phyloP scores from a whole-genome alignment of 108 stramenopile genomes.

The Pseudonitzschia pungens region DNA sequence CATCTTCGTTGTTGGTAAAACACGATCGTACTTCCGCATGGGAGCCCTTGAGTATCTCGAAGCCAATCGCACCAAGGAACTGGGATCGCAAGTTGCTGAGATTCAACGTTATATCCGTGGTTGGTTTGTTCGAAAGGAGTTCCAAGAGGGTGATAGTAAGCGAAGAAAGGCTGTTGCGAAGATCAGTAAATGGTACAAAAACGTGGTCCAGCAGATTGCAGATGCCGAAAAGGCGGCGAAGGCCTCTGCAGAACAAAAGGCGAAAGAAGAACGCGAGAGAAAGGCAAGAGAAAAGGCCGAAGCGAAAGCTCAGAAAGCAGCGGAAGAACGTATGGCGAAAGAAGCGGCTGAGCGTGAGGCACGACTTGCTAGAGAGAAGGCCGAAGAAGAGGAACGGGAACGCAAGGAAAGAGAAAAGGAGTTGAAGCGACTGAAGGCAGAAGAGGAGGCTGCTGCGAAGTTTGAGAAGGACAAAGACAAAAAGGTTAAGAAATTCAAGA shows the following conservation, averaged over 20 bases:
- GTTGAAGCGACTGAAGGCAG: constrained; percentile 36
- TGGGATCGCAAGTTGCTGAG: constrained; percentile 42
- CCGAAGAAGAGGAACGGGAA: constrained; percentile 35
- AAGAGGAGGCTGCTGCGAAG: constrained; percentile 33
- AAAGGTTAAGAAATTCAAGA: constrained; percentile 22
- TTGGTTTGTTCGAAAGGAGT: constrained; percentile 42
- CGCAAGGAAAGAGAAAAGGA: constrained; percentile 29
- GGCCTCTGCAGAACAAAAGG: too few species aligned
- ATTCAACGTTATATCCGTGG: constrained; percentile 58
- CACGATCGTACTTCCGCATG: constrained; percentile 83
- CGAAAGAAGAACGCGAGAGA: constrained; percentile 13
- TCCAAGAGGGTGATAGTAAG: constrained; percentile 29
- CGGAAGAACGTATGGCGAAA: constrained; percentile 31
- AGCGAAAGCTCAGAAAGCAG: constrained; percentile 28
- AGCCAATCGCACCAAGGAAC: constrained; percentile 49
- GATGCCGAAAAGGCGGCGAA: constrained; percentile 10
- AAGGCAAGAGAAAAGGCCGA: constrained; percentile 42
- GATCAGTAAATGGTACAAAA: constrained; percentile 36
- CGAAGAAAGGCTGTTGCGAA: constrained; percentile 31
- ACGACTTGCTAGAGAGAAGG: constrained; percentile 30
- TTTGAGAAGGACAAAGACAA: constrained; percentile 24
- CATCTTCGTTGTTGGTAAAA: constrained; percentile 79
- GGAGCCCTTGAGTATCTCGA: constrained; percentile 88
- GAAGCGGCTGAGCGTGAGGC: constrained; percentile 46
- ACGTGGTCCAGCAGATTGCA: constrained; percentile 20